A percentile compares a stretch with the other conserved stretches of the same genome.
Conservation (phyloP, 129 eudicot genomes). For the Saposhnikovia divaricata region DNA sequence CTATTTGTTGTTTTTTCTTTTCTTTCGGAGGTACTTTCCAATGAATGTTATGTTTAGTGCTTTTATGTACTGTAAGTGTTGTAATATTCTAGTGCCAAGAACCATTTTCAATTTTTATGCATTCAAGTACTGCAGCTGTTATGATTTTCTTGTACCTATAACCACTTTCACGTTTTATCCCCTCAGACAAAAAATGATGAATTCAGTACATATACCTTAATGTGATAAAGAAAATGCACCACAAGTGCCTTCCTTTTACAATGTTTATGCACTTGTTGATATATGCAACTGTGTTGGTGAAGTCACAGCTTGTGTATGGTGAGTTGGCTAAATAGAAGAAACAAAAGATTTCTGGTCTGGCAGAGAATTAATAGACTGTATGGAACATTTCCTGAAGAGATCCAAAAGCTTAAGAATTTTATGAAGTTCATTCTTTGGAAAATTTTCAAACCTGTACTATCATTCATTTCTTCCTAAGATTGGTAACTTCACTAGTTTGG, state of each 20-base stretch:
- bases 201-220: not conserved
- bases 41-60: not conserved
- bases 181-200: not conserved
- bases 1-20: not conserved
- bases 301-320: slow-evolving; percentile 45
- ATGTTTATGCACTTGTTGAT: slow-evolving; percentile 21
- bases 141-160: not conserved
- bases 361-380: slow-evolving; percentile 55
- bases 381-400: slow-evolving; percentile 51
- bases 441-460: slow-evolving; percentile 38
- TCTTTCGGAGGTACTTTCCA: not conserved
- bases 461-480: slow-evolving; percentile 36
- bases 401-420: slow-evolving; percentile 47
- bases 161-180: not conserved
- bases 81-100: not conserved
- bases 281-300: slow-evolving; percentile 21
- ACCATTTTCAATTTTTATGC: not conserved
- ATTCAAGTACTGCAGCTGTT: not conserved
- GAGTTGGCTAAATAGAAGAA: slow-evolving; percentile 54
- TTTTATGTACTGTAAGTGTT: not conserved
- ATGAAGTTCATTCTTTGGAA: slow-evolving; percentile 60
- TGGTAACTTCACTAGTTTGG: slow-evolving; percentile 56
- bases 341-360: slow-evolving; percentile 51
- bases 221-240: not conserved
- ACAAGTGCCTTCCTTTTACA: slow-evolving; percentile 8